Evolutionary conservation across 208 protist genomes (phyloP).

Genomic region (Trichomonas tenax): DNA sequence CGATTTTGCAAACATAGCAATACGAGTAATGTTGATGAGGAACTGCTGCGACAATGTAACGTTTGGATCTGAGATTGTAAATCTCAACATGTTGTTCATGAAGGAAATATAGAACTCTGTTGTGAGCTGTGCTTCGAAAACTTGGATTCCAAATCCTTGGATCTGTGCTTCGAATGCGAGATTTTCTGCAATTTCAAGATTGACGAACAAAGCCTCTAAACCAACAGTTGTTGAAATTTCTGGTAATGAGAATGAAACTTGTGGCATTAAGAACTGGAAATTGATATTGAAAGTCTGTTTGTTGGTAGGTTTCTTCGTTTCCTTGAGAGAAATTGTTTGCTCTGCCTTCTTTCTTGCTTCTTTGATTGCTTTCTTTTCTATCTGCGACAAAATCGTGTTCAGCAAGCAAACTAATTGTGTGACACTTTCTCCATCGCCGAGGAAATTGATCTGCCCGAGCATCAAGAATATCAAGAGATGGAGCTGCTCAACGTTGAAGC

Average conservation of each 20-base stretch:
- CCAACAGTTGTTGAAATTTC: background rate
- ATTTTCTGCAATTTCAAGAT: background rate
- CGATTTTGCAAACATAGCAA: background rate
- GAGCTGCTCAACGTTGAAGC: background rate
- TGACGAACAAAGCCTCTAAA: background rate
- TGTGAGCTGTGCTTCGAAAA: background rate
- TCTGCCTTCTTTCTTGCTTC: background rate
- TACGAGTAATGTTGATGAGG: background rate
- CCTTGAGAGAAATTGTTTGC: background rate
- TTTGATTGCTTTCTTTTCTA: background rate
- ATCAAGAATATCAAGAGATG: background rate
- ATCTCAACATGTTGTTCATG: background rate
- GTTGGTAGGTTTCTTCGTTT: background rate
- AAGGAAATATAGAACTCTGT: background rate
- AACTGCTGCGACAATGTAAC: background rate
- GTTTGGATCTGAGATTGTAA: background rate
- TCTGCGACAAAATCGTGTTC: background rate
- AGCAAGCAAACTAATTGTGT: background rate
- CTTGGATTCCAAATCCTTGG: background rate
- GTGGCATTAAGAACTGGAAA: background rate
- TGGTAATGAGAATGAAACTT: background rate
- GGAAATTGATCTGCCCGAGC: background rate
- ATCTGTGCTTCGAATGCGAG: background rate
- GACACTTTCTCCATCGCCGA: background rate
- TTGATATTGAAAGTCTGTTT: background rate